phyloP scores from a whole-genome alignment of 176 grass and related monocot genomes.

The Oryza australiensis region DNA sequence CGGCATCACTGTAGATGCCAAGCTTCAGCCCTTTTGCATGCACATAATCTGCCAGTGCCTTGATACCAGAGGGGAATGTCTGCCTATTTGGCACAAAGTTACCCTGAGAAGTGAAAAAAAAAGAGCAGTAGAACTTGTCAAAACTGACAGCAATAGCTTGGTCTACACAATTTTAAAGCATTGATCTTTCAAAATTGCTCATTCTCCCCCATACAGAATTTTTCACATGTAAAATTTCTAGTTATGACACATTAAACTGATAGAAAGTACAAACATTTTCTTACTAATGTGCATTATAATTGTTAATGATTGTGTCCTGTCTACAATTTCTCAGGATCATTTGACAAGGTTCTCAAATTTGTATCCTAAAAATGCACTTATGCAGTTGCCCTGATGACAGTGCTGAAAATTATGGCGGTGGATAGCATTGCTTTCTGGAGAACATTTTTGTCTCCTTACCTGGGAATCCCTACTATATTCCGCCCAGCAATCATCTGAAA shows the following conservation, averaged over 20 bases:
- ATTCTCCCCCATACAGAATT: not conserved
- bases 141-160: not conserved
- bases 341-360: slow-evolving; percentile 12
- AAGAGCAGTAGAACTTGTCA: not conserved
- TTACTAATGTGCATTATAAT: not conserved
- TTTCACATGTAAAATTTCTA: slow-evolving; percentile 9
- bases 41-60: slow-evolving; percentile 85
- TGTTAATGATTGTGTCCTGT: not conserved
- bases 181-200: not conserved
- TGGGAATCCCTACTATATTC: slow-evolving; percentile 69
- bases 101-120: slow-evolving; percentile 54
- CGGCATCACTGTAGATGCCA: slow-evolving; percentile 90
- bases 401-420: slow-evolving; percentile 23
- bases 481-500: slow-evolving; percentile 99
- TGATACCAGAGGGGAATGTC: slow-evolving; percentile 82
- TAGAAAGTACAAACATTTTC: not conserved
- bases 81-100: slow-evolving; percentile 61
- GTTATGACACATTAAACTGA: not conserved
- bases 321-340: not conserved
- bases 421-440: slow-evolving; percentile 12
- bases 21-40: slow-evolving; percentile 81
- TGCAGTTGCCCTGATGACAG: not conserved
- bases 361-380: not conserved
- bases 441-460: slow-evolving; percentile 44
- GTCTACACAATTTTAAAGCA: not conserved